phyloP scores from a whole-genome alignment of 805 yeast species.

The Ogataea corticis region DNA sequence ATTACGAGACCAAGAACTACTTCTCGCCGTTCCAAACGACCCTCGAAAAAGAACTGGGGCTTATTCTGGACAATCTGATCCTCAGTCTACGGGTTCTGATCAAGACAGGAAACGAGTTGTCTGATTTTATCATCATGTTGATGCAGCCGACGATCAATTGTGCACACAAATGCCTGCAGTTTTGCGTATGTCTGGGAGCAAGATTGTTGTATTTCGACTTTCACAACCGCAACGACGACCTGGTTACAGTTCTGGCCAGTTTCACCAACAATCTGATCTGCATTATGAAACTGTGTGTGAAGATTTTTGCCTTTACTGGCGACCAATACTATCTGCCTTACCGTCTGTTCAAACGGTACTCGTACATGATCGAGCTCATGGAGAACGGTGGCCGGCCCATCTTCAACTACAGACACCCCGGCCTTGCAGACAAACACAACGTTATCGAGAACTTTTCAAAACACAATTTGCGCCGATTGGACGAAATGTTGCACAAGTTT shows the following conservation, averaged over 20 bases:
- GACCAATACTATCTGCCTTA: constrained; percentile 22
- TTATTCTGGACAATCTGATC: constrained; percentile 6
- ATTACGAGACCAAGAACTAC: constrained; percentile 17
- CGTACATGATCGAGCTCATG: constrained; percentile 17
- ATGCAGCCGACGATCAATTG: constrained; percentile 10
- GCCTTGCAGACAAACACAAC: constrained; percentile 4
- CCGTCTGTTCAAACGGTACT: constrained; percentile 13
- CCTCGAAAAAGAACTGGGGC: constrained; percentile 1
- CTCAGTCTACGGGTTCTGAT: constrained; percentile 7
- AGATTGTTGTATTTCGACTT: constrained; percentile 11
- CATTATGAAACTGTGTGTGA: constrained; percentile 14
- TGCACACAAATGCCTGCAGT: constrained; percentile 15
- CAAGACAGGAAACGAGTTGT: constrained; percentile 7
- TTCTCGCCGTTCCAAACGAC: constrained; percentile 5
- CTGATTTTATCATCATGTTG: constrained; percentile 10
- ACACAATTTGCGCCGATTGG: constrained; percentile 1
- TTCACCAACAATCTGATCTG: background rate
- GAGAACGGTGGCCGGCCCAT: constrained; percentile 19
- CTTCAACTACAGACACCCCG: constrained; percentile 13
- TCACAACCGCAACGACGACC: background rate
- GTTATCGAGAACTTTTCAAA: constrained; percentile 7
- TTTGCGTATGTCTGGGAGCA: constrained; percentile 14
- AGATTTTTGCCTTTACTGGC: constrained; percentile 16
- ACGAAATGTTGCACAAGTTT: constrained; percentile 3
- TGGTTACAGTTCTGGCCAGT: background rate